phyloP scores from a whole-genome alignment of 768 basidiomycete genomes.

The Trametes elegans region DNA sequence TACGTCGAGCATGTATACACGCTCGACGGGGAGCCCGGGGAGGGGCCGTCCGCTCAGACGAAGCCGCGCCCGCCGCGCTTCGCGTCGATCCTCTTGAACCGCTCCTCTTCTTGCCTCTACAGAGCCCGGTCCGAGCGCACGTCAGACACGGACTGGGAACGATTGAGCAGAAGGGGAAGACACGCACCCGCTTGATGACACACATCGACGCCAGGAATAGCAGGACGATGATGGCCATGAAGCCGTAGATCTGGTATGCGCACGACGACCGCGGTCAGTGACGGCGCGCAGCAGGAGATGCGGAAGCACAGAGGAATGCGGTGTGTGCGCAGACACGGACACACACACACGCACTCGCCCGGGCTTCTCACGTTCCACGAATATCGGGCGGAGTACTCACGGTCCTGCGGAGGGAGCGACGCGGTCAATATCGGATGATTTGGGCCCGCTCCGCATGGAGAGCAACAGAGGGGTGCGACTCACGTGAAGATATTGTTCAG shows the following conservation, averaged over 20 bases:
- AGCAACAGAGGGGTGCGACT: slow-evolving; percentile 30
- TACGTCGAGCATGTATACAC: no score
- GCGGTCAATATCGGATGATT: neutral
- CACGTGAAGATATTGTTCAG: slow-evolving; percentile 86
- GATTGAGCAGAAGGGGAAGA: neutral
- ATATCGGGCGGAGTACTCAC: slow-evolving; percentile 10
- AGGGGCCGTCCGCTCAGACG: slow-evolving; percentile 46
- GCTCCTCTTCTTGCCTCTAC: slow-evolving; percentile 75
- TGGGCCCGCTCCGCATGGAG: neutral
- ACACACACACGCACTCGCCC: no score
- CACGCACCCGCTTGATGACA: slow-evolving; percentile 80
- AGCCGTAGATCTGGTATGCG: slow-evolving; percentile 64
- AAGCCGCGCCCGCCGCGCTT: slow-evolving; percentile 88
- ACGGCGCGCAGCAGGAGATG: neutral
- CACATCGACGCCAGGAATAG: slow-evolving; percentile 81
- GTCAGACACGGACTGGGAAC: neutral
- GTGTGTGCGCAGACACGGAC: neutral
- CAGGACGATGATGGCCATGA: slow-evolving; percentile 73
- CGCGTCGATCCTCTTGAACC: slow-evolving; percentile 86
- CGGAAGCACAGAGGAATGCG: neutral
- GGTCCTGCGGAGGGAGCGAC: slow-evolving; percentile 1
- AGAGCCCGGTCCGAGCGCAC: neutral
- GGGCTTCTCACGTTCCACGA: no score
- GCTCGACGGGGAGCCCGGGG: no score
- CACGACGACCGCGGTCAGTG: slow-evolving; percentile 12